Base-by-base conservation (phyloP, 1,284 basidiomycete species). In the Ganoderma lingzhi region DNA sequence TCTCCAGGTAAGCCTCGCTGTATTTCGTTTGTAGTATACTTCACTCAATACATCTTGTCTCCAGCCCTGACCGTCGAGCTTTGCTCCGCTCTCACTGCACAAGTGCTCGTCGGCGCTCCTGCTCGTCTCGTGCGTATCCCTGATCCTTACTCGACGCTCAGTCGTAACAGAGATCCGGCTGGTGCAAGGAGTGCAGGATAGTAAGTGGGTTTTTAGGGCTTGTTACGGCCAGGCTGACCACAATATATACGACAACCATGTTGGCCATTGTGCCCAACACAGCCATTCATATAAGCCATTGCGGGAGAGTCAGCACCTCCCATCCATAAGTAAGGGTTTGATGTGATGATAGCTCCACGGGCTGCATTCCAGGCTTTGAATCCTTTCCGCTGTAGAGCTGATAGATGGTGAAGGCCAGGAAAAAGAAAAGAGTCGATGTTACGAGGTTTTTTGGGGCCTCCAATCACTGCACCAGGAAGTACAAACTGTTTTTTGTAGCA, bases 211-310 rank as follows among this genome's bases (percentile, higher is more conserved):
- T 39, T 15, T 37, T 14, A 6, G 19, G 71, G 0, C 70, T 64
- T 1, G 72, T 71, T 69, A 82, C 23, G 76, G 79, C 0, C 79
- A 73, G 10, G 83, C 82, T 60, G 71, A 4, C 64, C 42, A 69
- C 83, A 84, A 32, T 73, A 76, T 0, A 81, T 30, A 0, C 78
- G 74, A 63, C 84, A 85, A 0, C 78, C 80, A 35, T 75, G 62
- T 0, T 64, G 65, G 0, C 83, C 82, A 58, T 76, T 73, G 65
- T 83, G 82, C 1, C 82, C 80, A 32, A 82, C 80, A n/a, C 71
- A 69, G 0, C 83, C 82, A 66, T 75, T 77, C 2, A 84, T 56
- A 28, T 75, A 64, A 0, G 76, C 65, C 73, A 81, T 73, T 10
- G 68, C 79, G 48, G 66, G 75, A 6, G 69, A 68, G 64, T 78